A percentile compares a stretch with the other conserved stretches of the same genome.
phyloP scores from a whole-genome alignment of 1,284 basidiomycete genomes.

The Microbotryomycetes sp. region DNA sequence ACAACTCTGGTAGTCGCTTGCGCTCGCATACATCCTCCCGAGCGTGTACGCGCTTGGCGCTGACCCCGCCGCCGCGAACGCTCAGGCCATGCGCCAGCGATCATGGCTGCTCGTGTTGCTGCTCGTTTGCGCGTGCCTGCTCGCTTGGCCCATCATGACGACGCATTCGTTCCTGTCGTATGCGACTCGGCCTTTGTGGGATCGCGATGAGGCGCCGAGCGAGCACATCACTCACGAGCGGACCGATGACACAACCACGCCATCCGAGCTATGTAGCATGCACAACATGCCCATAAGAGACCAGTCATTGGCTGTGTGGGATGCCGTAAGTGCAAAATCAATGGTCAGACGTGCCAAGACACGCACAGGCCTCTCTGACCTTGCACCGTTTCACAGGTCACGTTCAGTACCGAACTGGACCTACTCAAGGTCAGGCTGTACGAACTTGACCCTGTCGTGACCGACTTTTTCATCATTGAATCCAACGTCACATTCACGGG shows the following conservation, averaged over 20 bases:
- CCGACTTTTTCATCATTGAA: conserved; percentile 60
- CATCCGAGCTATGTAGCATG: conserved; percentile 47
- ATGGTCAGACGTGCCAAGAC: neutral
- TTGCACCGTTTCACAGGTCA: conserved; percentile 19
- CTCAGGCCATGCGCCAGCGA: neutral
- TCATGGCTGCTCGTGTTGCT: neutral
- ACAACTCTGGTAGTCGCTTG: no score
- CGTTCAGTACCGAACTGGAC: conserved; percentile 53
- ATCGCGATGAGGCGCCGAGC: conserved; percentile 49
- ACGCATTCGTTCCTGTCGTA: conserved; percentile 42
- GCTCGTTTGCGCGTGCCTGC: neutral
- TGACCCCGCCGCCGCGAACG: no score
- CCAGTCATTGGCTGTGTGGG: conserved; percentile 40
- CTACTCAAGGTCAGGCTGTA: conserved; percentile 59
- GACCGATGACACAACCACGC: conserved; percentile 49
- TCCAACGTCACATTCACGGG: conserved; percentile 58
- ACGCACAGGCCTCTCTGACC: neutral
- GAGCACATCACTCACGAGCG: conserved; percentile 52
- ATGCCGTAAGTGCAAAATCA: conserved; percentile 53
- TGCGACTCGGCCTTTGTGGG: conserved; percentile 59
- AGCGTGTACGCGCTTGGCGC: no score
- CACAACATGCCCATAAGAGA: conserved; percentile 49
- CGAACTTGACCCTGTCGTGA: conserved; percentile 56
- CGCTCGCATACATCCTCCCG: no score
- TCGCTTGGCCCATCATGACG: neutral